Evolutionary conservation across 179 eudicot genomes (phyloP), one percentile per base, ranked within the genome.

Genomic region (Carnegiea gigantea): DNA sequence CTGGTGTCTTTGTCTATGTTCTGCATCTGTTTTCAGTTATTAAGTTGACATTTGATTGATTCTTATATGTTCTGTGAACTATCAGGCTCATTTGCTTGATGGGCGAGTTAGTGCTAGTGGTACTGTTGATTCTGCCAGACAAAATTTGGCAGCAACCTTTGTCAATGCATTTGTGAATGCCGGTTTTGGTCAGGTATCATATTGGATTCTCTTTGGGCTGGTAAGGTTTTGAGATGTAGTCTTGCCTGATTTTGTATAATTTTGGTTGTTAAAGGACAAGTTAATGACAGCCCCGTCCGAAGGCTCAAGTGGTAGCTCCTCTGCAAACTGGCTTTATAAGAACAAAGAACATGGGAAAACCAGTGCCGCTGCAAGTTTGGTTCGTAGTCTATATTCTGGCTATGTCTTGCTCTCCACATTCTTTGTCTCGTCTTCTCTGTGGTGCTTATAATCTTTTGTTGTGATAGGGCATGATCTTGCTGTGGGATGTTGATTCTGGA

Each of bases 121-220:
- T 75, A 91, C 91, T 80, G 94, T 92, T 81, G 97, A 94, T 89
- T 94, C 99, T 46, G 99, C 99, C 64, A 88, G 95, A 83, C 98
- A 94, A 87, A 96, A 94, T 85, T 83, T 96, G 89, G 98, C 99
- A 5, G 98, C 97, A 28, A 96, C 99, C 74, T 94, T 94, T 87
- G 99, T 96, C n/a, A 96, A 96, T 89, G 99, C 98, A 70, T 96
- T 96, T 86, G 99, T 96, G 72, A 96, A 96, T 87, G 97, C 99
- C 77, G 99, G 98, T 28, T 93, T 96, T 83, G 98, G 98, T 53
- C 97, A 93, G 93, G 99, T 94, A 80, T 33, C 18, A 48, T 79
- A 21, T 51, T 82, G 12, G 0, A 13, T 79, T 28, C 15, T 51
- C 38, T 36, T n/a, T 49, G 53, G 46, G 70, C 62, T 51, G 67